Base-by-base conservation (phyloP, 495 filamentous ascomycete species). In the Jackrogersella minutella region DNA sequence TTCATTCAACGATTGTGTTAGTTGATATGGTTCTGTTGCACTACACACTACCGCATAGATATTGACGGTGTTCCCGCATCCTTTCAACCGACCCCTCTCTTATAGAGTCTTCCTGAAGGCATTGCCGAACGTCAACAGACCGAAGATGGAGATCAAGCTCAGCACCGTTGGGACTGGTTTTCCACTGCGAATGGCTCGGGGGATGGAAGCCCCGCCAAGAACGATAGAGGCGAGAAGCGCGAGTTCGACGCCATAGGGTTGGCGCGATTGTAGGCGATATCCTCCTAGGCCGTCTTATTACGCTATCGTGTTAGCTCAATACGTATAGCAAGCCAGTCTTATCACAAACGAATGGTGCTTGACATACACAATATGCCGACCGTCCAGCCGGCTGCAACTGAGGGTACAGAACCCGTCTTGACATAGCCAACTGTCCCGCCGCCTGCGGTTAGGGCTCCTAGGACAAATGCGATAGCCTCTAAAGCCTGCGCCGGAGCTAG, bases 401-500 rank as follows among this genome's bases (percentile, higher is more conserved):
- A 96, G 36, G 94, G 94, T 61, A 93, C 74, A 21, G 93, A 97
- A 58, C 91, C 88, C 0, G 93, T 95, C 72, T 88, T 88, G 28
- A 80, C 65, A 49, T 90, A 99, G 72, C 95, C 95, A 69, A 90
- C 90, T 53, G 88, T 87, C 61, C 95, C 95, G 66, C 95, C 95
- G 40, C 89, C 81, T 49, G 92, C 92, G 62, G 93, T 97, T 26
- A 99, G 83, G 68, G 86, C 82, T 52, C 89, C 90, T 76, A 99
- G 89, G 69, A 90, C 68, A 76, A 88, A 89, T 50, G 94, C 92
- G 61, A 74, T 74, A 22, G 43, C 71, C 40, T 74, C 58, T 4
- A 74, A 54, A 68, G 70, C 16, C 70, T 73, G 28, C n/a, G 9
- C 14, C 43, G 40, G 47, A 63, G 24, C 11, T 47, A 34, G 30